Conservation (phyloP, 768 basidiomycete species). For the Peribolospora baueri region DNA sequence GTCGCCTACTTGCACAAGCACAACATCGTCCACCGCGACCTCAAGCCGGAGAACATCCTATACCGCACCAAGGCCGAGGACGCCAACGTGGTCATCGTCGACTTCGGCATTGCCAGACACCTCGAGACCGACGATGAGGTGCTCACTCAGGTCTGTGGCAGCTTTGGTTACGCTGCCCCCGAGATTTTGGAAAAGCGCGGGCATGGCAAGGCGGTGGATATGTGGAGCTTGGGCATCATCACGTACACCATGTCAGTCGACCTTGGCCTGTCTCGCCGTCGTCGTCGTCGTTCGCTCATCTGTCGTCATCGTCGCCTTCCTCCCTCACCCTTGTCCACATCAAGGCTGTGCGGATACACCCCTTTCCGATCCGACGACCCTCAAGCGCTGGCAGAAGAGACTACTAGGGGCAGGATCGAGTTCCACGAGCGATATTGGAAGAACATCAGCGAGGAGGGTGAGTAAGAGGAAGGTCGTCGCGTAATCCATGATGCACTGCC, state of each 20-base stretch:
- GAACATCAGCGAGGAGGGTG: conserved; percentile 58
- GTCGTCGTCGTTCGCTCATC: background rate
- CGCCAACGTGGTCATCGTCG: conserved; percentile 80
- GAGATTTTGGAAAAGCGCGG: conserved; percentile 30
- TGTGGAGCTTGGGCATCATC: conserved; percentile 85
- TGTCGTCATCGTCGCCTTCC: background rate
- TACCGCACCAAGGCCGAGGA: conserved; percentile 51
- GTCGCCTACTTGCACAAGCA: conserved; percentile 74
- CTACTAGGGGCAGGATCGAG: conserved; percentile 56
- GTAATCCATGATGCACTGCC: background rate
- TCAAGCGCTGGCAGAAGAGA: conserved; percentile 52
- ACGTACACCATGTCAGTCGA: conserved; percentile 47
- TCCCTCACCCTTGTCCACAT: too few species aligned
- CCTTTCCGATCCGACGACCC: conserved; percentile 73
- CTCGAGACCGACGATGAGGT: conserved; percentile 16
- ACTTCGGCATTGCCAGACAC: conserved; percentile 57
- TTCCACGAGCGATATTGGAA: conserved; percentile 92
- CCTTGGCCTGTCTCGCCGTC: background rate
- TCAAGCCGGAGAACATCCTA: conserved; percentile 96
- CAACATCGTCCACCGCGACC: conserved; percentile 84
- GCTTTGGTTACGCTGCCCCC: conserved; percentile 76
- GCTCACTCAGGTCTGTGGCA: conserved; percentile 3
- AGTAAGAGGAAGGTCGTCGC: conserved; percentile 4
- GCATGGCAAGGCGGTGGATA: conserved; percentile 75
- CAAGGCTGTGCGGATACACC: conserved; percentile 59